Base-by-base conservation (phyloP, 371 early-diverging fungal species). In the Apophysomyces variabilis region DNA sequence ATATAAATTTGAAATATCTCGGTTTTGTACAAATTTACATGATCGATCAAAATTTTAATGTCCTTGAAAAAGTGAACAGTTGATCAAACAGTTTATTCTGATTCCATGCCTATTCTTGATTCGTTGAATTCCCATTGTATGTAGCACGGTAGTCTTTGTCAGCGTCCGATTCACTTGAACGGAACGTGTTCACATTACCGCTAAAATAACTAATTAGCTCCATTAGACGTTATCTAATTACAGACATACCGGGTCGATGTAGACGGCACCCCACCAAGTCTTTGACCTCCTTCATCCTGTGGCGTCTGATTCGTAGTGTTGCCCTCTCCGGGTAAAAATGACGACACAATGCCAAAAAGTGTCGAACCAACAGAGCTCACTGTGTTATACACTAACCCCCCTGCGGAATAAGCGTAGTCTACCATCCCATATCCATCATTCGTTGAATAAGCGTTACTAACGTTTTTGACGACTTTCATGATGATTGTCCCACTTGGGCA, bases 401-500 rank as follows among this genome's bases (percentile, higher is more conserved):
- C 66, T 9, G 72, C 72, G 32, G 76, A 72, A 37, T 67, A 64
- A 7, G 73, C 70, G 21, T 75, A 67, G 14, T 71, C 68, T 38
- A 73, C 35, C 66, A 71, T 4, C 11, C 68, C 69, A 13, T 43
- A 38, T 9, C 64, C 66, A 14, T 57, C 36, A 21, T 18, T 36
- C 4, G 59, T 16, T 3, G 41, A 45, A 54, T 79, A 79, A 0
- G 80, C 80, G 1, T 64, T 47, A 9, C 68, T 66, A 1, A 72
- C 72, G 56, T 79, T 76, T 38, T 73, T 71, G 13, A 68, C 61
- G 4, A 73, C 72, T 66, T 85, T 87, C 77, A 87, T 77, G 3
- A 87, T 84, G 12, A 87, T 68, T 1, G 87, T 85, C 12, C 82
- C 84, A 47, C 87, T 87, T 4, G 87, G 87, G 26, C 81, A 82